Evolutionary conservation across 192 early-diverging fungal genomes (phyloP), one percentile per base, ranked within the genome.

Genomic region (Linnemannia elongata): DNA sequence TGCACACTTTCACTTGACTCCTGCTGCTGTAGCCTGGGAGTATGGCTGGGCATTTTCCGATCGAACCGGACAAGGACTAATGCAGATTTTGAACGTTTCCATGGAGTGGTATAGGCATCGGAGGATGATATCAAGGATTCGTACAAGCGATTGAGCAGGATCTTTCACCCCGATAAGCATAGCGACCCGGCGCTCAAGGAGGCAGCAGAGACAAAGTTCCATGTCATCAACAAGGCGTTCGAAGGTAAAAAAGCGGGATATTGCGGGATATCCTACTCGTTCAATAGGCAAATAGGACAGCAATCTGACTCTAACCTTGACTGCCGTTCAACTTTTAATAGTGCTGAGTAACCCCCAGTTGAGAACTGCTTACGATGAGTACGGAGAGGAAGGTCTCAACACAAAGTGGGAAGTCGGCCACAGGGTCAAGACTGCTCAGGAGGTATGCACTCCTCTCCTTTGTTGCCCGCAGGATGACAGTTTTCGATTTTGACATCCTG

Each of bases 281-380:
- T n/a, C n/a, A 57, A 54, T 9, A 17, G 63, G 70, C 17, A 38
- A 38, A 78, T 27, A 24, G 52, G 12, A 13, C 30, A 60, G 18
- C 33, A 74, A 7, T 4, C 44, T 44, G 6, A 68, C 73, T 15
- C 1, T 52, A 18, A 52, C 49, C 4, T n/a, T 36, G 20, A 9
- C n/a, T 30, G 1, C 5, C 20, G 1, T 17, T 30, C 38, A 24
- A 7, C 70, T 0, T 2, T 27, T 27, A 6, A 6, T 76, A 95
- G 94, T 99, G 35, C 91, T 99, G 18, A 93, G 93, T 20, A 95
- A 99, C 88, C 87, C 92, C 18, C 91, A 93, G 35, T 92, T 93
- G 77, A 90, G 97, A 45, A 92, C 94, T 3, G 94, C 97, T 38
- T 99, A 99, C 88, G 99, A 99, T 87, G 93, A 93, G 54, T 97